Conservation (phyloP, 345 rosid species). For the Aquilaria sinensis region DNA sequence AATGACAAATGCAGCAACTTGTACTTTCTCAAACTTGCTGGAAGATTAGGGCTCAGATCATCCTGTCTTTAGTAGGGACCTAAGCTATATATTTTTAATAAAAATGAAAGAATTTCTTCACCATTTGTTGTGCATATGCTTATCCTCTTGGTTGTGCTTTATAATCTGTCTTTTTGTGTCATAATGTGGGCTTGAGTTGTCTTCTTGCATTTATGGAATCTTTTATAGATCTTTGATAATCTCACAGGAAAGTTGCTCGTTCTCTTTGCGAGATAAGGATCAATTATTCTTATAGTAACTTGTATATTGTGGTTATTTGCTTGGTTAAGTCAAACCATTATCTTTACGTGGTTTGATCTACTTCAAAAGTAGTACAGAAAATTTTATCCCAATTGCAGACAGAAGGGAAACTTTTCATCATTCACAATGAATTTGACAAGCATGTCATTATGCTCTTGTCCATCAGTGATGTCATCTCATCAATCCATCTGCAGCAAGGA, state of each 20-base stretch:
- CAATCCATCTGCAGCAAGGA: too few species aligned
- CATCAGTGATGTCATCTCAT: too few species aligned
- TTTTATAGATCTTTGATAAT: conserved; percentile 12
- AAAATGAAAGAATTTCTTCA: background rate
- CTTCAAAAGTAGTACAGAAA: too few species aligned
- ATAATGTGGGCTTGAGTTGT: conserved; percentile 25
- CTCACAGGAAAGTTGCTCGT: conserved; percentile 23
- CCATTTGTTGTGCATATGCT: conserved; percentile 6
- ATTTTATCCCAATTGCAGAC: too few species aligned
- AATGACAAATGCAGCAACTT: too few species aligned
- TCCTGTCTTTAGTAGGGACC: too few species aligned
- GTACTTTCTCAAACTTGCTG: too few species aligned
- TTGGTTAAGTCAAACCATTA: conserved; percentile 13
- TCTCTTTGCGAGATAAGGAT: conserved; percentile 16
- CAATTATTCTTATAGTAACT: conserved; percentile 8
- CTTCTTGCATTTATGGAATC: conserved; percentile 27
- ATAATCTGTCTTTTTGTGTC: conserved; percentile 24
- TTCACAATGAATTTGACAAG: too few species aligned
- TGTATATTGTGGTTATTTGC: conserved; percentile 12
- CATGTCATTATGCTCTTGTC: too few species aligned
- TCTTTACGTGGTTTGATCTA: too few species aligned
- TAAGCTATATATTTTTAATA: background rate
- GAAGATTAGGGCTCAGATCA: too few species aligned
- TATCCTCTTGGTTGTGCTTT: conserved; percentile 22
- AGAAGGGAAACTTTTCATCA: too few species aligned